Evolutionary conservation across 495 filamentous ascomycete species (phyloP), one percentile per base, ranked within the genome.

Genomic region (Annulohypoxylon moriforme): DNA sequence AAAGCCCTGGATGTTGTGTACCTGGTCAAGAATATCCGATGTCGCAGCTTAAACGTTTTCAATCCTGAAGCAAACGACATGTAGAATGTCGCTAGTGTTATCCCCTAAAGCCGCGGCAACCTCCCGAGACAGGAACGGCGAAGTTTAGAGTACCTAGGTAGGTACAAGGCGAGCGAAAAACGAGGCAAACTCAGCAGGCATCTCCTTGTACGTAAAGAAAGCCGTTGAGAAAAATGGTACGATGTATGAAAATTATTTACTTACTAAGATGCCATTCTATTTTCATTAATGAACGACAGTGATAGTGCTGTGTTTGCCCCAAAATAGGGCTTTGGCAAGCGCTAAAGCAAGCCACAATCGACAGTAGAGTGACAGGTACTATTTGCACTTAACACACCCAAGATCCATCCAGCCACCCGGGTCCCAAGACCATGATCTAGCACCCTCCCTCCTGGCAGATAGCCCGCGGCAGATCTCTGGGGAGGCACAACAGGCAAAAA

Each of bases 391-490:
- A 50, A 55, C 29, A 11, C 34, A 44, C 46, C 61, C 58, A 60
- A 71, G 62, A 66, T 66, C 62, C 61, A 66, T 64, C 68, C 68
- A 57, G 31, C 68, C 68, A 47, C 38, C 61, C 49, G 33, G 40
- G 40, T 44, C 40, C 36, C 46, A 16, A 62, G 68, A 36, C 65
- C 68, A 20, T 60, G 61, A 70, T 67, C 62, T 61, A 58, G 18
- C 36, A 13, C 60, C 60, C 34, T 27, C 60, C 60, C 34, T 27
- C 29, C 42, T 27, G 44, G 55, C 49, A 56, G 56, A 62, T 62
- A 56, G 16, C 38, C 33, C 38, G 33, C 47, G 29, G 29, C 29
- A 59, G 49, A 68, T 68, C 64, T 68, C 27, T 60, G 47, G 64
- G 64, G 40, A 59, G 46, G 46, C 53, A 67, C 64, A 40, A n/a